Base-by-base conservation (phyloP, 2,329 filamentous ascomycete genomes). In the Hawksworthiomyces lignivorus region DNA sequence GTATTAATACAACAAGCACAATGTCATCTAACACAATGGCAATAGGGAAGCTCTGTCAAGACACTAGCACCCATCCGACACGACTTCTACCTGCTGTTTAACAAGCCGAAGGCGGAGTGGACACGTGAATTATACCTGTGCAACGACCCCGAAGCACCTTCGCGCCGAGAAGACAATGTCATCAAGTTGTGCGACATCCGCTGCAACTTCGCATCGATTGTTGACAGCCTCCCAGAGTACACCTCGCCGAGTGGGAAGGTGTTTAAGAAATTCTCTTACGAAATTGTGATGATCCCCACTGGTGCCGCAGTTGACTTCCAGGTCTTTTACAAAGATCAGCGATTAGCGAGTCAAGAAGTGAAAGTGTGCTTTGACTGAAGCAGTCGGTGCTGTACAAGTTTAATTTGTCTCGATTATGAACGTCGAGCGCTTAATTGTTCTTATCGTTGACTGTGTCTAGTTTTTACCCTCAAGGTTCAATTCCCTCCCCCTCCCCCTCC, bases 271-370 rank as follows among this genome's bases (percentile, higher is more conserved):
- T 39, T 49, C 10, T 18, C 12, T 3, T 44, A 37, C 22, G 44
- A 45, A 9, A 42, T 49, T 12, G 40, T 45, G 26, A 47, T 49
- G 47, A 31, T 40, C 14, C 47, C 47, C 7, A 36, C 40, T 3
- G 46, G 48, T 8, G 46, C 45, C 3, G 29, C 43, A 1, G 36
- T 45, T 9, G 42, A 47, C 18, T 49, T 49, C 24, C 27, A 28
- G 18, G 24, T 49, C 21, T 35, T 24, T 11, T 42, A 43, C 42
- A 34, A 41, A 11, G 45, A 33, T 18, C 12, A 39, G 38, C 38
- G 32, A 9, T 35, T 47, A 22, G 41, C 45, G 7, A 44, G 35
- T 27, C 20, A 42, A 19, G 31, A 36, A 24, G 45, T 44, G 17
- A 39, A 39, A 6, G 38, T 47, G 35, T 39, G 35, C 15, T 44